A percentile compares a stretch with the other conserved stretches of the same genome.
These are phyloP conservation scores for Ceratobasidium sp. DNA, from an alignment of 1,284 basidiomycete genomes.

Conservation along the genomic window DNA sequence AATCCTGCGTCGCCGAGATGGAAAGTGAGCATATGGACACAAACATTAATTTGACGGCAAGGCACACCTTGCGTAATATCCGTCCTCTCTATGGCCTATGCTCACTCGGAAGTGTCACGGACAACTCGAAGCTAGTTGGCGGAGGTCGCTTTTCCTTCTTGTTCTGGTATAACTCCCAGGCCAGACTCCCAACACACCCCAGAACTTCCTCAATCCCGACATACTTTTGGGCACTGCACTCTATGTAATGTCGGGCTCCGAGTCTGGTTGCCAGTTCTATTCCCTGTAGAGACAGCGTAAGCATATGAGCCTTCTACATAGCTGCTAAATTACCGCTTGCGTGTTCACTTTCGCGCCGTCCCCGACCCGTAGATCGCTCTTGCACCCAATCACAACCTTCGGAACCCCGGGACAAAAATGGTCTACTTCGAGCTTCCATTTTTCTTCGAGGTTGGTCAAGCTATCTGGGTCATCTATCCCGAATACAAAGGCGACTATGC, in stretches of 20 bases:
- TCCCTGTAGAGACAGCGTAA: conserved; percentile 2
- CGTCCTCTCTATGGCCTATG: neutral
- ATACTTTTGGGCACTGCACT: conserved; percentile 28
- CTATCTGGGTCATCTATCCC: conserved; percentile 22
- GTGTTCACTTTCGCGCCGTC: neutral
- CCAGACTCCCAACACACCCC: neutral
- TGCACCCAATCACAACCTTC: conserved; percentile 24
- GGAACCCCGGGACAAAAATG: conserved; percentile 9
- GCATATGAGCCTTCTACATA: neutral
- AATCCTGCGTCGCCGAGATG: no score
- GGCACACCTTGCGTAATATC: neutral
- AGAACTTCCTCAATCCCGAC: conserved; percentile 2
- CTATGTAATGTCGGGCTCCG: conserved; percentile 34
- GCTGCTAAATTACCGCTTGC: neutral
- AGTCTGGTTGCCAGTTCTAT: conserved; percentile 14
- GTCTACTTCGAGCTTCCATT: conserved; percentile 9
- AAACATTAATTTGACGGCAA: neutral
- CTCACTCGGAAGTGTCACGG: neutral
- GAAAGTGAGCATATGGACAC: neutral
- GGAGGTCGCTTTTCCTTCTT: neutral
- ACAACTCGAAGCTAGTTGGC: neutral
- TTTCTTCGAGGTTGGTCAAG: neutral
- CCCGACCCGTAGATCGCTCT: conserved; percentile 1
- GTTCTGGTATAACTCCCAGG: conserved; percentile 30
- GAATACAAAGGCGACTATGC: conserved; percentile 22